A percentile compares a stretch with the other conserved stretches of the same genome.
Conservation (phyloP, 192 early-diverging fungal species). For the Backusella tuberculispora region DNA sequence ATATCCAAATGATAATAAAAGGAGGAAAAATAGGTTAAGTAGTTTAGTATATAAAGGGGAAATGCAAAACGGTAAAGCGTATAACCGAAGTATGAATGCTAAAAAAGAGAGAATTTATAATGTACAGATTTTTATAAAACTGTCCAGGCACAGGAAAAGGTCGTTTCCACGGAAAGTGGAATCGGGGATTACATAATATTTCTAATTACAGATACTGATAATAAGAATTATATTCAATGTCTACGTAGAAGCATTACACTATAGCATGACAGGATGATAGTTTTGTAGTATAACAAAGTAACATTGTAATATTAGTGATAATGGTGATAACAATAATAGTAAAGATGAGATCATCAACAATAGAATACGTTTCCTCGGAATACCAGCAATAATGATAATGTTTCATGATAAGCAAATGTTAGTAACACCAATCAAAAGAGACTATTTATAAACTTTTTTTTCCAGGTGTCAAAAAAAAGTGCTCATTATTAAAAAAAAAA, state of each 20-base stretch:
- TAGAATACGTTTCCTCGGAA: neutral
- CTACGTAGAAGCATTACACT: neutral
- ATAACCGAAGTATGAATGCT: neutral
- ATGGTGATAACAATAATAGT: no score
- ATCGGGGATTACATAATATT: slow-evolving; percentile 1
- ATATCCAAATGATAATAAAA: neutral
- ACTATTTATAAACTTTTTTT: neutral
- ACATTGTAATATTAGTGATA: neutral
- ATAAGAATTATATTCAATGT: neutral
- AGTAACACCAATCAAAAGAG: slow-evolving; percentile 2
- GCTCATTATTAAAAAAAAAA: neutral
- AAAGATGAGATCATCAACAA: no score
- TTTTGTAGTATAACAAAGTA: neutral
- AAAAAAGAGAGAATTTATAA: neutral
- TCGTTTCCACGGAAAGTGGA: neutral
- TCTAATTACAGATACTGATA: neutral
- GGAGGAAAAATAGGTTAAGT: neutral
- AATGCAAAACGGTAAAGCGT: neutral
- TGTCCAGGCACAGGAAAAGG: neutral
- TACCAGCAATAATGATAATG: neutral
- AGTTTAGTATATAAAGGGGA: neutral
- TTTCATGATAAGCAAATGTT: neutral
- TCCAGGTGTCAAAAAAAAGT: neutral
- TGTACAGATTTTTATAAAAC: neutral
- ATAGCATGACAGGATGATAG: neutral